These are phyloP conservation scores for Pseudovirgaria hyperparasitica DNA, from an alignment of 2,329 filamentous ascomycete species.

Conservation along the genomic window DNA sequence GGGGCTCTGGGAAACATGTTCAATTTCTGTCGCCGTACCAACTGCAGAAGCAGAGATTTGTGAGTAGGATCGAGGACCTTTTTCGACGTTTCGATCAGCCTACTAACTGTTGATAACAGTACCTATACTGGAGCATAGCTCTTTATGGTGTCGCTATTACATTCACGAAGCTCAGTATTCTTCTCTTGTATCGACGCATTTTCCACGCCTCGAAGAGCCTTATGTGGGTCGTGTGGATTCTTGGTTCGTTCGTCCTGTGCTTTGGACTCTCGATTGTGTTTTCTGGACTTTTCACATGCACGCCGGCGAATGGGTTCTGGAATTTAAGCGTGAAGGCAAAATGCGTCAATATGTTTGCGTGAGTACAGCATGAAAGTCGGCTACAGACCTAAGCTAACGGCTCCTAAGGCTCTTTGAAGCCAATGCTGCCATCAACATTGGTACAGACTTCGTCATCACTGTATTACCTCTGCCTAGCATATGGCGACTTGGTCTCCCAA, in stretches of 20 bases:
- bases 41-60: too few species aligned
- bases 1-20: too few species aligned
- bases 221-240: conserved; percentile 10
- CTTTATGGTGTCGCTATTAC: conserved; percentile 8
- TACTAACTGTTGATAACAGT: too few species aligned
- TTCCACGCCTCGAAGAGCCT: conserved; percentile 15
- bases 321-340: conserved; percentile 5
- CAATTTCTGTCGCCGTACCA: too few species aligned
- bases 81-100: too few species aligned
- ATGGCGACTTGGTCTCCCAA: conserved; percentile 13
- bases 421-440: conserved; percentile 19
- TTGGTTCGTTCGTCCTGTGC: conserved; percentile 13
- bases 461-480: conserved; percentile 14
- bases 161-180: conserved; percentile 20
- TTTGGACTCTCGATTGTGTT: conserved; percentile 17
- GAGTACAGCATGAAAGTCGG: conserved; percentile 1
- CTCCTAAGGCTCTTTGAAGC: conserved; percentile 17
- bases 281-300: conserved; percentile 16
- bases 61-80: too few species aligned
- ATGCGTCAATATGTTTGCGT: conserved; percentile 7
- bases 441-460: conserved; percentile 18
- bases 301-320: conserved; percentile 18
- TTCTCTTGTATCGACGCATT: conserved; percentile 21
- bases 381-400: conserved; percentile 13
- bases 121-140: too few species aligned